A percentile compares a stretch with the other conserved stretches of the same genome.
Evolutionary conservation across 2,329 filamentous ascomycete species (phyloP).

Genomic region (Talaromyces sp.): DNA sequence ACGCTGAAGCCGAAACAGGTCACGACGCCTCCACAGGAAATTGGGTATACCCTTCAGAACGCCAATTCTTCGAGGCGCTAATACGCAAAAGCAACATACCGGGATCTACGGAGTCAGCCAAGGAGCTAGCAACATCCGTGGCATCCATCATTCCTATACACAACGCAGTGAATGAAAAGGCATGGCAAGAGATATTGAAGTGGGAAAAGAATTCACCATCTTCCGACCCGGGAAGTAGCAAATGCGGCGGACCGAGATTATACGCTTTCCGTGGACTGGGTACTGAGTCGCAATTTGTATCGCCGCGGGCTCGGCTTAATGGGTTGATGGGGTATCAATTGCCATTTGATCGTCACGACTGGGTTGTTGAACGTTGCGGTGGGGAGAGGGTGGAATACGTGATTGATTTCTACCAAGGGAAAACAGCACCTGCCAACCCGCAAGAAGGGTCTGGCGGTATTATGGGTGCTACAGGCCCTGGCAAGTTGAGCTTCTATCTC

Average conservation of each 20-base stretch:
- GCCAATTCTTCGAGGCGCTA: constrained; percentile 98
- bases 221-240: constrained; percentile 56
- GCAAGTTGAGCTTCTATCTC: constrained; percentile 59
- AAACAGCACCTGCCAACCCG: constrained; percentile 27
- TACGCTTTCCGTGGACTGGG: constrained; percentile 73
- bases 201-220: constrained; percentile 72
- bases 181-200: constrained; percentile 83
- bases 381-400: constrained; percentile 76
- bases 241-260: constrained; percentile 73
- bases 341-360: constrained; percentile 95
- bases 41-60: constrained; percentile 95
- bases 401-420: constrained; percentile 94
- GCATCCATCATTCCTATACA: constrained; percentile 91
- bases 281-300: constrained; percentile 55
- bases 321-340: constrained; percentile 80
- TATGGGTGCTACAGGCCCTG: constrained; percentile 30
- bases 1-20: constrained; percentile 74
- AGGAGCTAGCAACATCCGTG: constrained; percentile 66
- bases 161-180: constrained; percentile 96
- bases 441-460: constrained; percentile 25
- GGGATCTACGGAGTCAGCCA: constrained; percentile 44
- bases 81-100: constrained; percentile 79
- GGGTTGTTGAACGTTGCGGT: constrained; percentile 91
- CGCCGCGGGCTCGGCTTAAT: constrained; percentile 78
- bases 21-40: constrained; percentile 69